These are phyloP conservation scores for Aspergillus japonicus DNA, from an alignment of 2,329 filamentous ascomycete genomes.

Conservation along the genomic window DNA sequence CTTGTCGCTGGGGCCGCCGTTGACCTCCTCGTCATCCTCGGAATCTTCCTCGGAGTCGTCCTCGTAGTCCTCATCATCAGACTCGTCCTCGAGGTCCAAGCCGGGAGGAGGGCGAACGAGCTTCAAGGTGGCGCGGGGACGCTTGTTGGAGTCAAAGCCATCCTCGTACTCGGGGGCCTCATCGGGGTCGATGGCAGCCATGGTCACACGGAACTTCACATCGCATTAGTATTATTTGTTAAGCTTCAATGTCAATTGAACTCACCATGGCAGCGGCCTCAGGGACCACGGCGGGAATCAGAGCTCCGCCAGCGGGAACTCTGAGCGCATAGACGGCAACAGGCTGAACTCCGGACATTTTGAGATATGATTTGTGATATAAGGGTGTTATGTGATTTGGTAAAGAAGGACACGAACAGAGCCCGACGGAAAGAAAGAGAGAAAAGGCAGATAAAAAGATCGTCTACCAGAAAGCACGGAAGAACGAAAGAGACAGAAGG, in stretches of 20 bases:
- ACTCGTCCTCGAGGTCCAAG: constrained; percentile 57
- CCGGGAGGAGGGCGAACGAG: constrained; percentile 71
- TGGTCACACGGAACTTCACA: constrained; percentile 86
- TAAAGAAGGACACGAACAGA: not conserved
- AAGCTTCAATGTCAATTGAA: constrained; percentile 23
- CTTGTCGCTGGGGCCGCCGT: constrained; percentile 89
- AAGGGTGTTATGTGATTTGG: not conserved
- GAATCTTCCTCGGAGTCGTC: constrained; percentile 49
- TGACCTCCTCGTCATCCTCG: constrained; percentile 74
- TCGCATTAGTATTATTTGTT: not conserved
- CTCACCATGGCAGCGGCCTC: constrained; percentile 83
- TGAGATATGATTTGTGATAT: constrained; percentile 16
- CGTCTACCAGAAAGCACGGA: constrained; percentile 19
- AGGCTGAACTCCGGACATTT: constrained; percentile 52
- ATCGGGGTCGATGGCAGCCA: constrained; percentile 94
- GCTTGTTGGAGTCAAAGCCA: constrained; percentile 59
- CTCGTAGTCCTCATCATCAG: constrained; percentile 54
- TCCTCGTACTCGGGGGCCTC: constrained; percentile 67
- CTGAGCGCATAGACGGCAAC: constrained; percentile 90
- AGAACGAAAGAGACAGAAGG: constrained; percentile 22
- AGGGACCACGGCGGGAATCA: constrained; percentile 69
- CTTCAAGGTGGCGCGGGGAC: constrained; percentile 83
- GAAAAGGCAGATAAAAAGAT: constrained; percentile 18
- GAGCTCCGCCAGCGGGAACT: constrained; percentile 79
- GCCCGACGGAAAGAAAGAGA: constrained; percentile 5